phyloP scores from a whole-genome alignment of 2,329 filamentous ascomycete species.

The Lachnellula suecica region DNA sequence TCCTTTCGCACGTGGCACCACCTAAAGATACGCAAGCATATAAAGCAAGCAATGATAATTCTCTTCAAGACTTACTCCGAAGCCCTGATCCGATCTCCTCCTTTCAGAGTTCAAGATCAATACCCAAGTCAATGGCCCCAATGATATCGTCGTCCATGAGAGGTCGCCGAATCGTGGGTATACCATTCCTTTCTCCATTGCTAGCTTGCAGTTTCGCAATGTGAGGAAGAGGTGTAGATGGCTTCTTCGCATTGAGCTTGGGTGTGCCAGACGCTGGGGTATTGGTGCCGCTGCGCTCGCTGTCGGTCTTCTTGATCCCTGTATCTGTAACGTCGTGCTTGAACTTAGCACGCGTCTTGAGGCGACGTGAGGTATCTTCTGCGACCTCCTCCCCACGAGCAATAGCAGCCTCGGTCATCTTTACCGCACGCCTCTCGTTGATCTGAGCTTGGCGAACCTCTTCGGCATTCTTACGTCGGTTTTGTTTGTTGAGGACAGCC shows the following conservation, averaged over 20 bases:
- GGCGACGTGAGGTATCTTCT: conserved; percentile 59
- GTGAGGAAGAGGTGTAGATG: conserved; percentile 47
- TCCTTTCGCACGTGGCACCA: too few relatives aligned
- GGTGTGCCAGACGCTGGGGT: conserved; percentile 48
- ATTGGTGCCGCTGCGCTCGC: conserved; percentile 48
- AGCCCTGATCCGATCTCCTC: too few relatives aligned
- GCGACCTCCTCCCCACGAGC: conserved; percentile 62
- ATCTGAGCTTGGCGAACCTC: conserved; percentile 88
- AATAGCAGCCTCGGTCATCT: conserved; percentile 59
- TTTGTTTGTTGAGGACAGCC: conserved; percentile 79
- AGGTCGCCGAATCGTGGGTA: conserved; percentile 72
- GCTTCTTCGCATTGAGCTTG: conserved; percentile 43
- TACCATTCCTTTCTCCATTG: conserved; percentile 50
- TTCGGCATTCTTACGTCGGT: conserved; percentile 81
- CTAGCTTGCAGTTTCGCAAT: conserved; percentile 39
- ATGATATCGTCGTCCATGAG: conserved; percentile 93
- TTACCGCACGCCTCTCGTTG: conserved; percentile 68
- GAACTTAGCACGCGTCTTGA: conserved; percentile 67
- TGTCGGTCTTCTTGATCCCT: conserved; percentile 46
- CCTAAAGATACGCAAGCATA: not conserved
- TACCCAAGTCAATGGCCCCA: conserved; percentile 81
- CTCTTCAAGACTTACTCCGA: not conserved
- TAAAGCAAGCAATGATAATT: not conserved
- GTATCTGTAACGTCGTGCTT: conserved; percentile 60
- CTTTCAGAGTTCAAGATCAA: conserved; percentile 69